Evolutionary conservation across 1,284 basidiomycete species (phyloP).

Genomic region (Ustilago vetiveriae): DNA sequence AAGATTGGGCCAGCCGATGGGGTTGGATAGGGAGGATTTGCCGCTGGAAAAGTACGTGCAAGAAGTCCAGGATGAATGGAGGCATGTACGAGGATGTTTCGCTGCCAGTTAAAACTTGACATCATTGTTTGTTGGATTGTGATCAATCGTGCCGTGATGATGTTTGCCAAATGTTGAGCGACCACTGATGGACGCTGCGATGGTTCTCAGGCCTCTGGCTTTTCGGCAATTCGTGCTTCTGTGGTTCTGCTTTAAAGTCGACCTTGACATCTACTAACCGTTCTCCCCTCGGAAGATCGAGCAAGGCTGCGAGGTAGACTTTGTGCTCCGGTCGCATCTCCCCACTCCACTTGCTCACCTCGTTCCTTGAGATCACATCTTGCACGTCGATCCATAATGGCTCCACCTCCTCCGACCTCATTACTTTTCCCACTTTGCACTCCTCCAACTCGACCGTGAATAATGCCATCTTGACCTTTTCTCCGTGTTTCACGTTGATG

Average conservation of each 20-base stretch:
- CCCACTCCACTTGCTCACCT: not conserved
- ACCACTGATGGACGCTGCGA: slow-evolving; percentile 8
- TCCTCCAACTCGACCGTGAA: not conserved
- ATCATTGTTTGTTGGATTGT: no score
- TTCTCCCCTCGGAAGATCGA: no score
- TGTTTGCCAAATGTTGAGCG: slow-evolving; percentile 1
- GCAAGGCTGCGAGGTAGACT: slow-evolving; percentile 4
- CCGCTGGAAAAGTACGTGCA: slow-evolving; percentile 34
- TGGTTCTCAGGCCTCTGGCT: slow-evolving; percentile 22
- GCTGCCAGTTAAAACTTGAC: not conserved
- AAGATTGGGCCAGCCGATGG: slow-evolving; percentile 39
- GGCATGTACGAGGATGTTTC: slow-evolving; percentile 5
- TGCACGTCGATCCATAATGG: not conserved
- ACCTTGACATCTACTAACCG: slow-evolving; percentile 9
- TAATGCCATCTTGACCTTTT: slow-evolving; percentile 12
- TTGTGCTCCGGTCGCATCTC: slow-evolving; percentile 16
- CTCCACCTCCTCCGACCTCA: slow-evolving; percentile 1
- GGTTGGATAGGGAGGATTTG: slow-evolving; percentile 38
- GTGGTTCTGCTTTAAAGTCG: slow-evolving; percentile 10
- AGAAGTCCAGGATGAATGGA: slow-evolving; percentile 34
- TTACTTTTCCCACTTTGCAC: not conserved
- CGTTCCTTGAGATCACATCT: not conserved
- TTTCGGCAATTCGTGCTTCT: not conserved
- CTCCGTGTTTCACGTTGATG: slow-evolving; percentile 14
- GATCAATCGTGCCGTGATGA: no score